Conservation (phyloP, 1,139 yeast genomes). For the Groenewaldozyma auringiensis region DNA sequence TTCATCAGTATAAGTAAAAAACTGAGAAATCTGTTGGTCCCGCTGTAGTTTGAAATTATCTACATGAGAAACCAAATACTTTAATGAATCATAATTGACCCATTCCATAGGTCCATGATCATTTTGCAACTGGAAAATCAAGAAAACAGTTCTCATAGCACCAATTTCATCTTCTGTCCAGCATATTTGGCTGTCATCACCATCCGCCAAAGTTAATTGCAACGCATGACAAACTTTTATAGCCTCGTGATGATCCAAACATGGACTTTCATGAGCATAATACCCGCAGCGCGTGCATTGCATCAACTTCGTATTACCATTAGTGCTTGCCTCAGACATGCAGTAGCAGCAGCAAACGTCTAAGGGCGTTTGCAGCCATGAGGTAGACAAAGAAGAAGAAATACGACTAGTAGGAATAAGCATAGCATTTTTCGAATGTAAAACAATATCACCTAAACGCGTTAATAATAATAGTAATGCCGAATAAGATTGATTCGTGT, state of each 20-base stretch:
- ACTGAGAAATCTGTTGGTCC: not conserved
- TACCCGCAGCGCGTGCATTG: not conserved
- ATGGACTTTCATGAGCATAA: not conserved
- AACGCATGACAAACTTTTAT: slow-evolving; percentile 2
- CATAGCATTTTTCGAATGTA: not conserved
- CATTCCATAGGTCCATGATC: not conserved
- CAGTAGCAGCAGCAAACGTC: slow-evolving; percentile 1
- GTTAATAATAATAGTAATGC: too few species aligned
- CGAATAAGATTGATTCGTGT: too few species aligned
- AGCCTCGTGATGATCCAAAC: not conserved
- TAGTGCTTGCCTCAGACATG: slow-evolving; percentile 1
- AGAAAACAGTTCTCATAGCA: not conserved
- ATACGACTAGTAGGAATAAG: not conserved
- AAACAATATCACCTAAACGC: not conserved
- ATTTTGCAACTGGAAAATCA: not conserved
- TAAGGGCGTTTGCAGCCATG: slow-evolving; percentile 1
- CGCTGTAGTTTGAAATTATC: slow-evolving; percentile 3
- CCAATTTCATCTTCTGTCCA: slow-evolving; percentile 2
- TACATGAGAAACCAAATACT: slow-evolving; percentile 4
- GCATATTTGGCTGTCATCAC: not conserved
- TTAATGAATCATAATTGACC: not conserved
- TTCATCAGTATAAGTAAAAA: not conserved
- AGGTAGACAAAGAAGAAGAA: too few species aligned
- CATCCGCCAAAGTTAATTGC: not conserved
- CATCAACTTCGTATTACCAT: not conserved